Conservation (phyloP, 2,329 filamentous ascomycete species). For the Pseudocercospora macadamiae region DNA sequence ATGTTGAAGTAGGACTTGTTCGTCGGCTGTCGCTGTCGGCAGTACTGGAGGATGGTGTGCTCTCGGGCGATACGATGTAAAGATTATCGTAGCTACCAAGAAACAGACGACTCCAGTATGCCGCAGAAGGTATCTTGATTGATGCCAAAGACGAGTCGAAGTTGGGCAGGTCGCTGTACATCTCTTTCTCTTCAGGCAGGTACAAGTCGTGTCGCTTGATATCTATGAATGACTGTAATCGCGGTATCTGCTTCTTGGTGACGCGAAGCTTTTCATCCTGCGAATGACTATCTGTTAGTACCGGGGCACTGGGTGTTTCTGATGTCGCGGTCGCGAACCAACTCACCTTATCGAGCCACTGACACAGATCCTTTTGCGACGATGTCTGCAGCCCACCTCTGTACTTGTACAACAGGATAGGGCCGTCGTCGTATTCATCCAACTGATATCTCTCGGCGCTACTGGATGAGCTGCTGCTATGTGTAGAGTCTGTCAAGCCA, state of each 20-base stretch:
- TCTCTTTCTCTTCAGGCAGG: constrained; percentile 42
- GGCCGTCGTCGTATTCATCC: constrained; percentile 46
- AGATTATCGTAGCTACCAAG: constrained; percentile 51
- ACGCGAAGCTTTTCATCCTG: constrained; percentile 48
- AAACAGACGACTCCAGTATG: constrained; percentile 51
- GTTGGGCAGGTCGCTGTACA: constrained; percentile 42
- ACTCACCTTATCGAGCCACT: constrained; percentile 40
- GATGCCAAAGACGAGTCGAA: constrained; percentile 52
- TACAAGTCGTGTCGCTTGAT: constrained; percentile 52
- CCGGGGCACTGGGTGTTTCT: neutral
- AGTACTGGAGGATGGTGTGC: constrained; percentile 39
- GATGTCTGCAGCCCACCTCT: constrained; percentile 45
- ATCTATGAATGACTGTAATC: constrained; percentile 50
- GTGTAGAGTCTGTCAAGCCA: constrained; percentile 50
- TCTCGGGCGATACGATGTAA: constrained; percentile 53
- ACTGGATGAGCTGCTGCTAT: constrained; percentile 43
- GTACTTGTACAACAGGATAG: constrained; percentile 52
- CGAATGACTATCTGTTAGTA: constrained; percentile 3
- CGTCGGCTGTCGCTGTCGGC: constrained; percentile 34
- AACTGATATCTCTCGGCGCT: constrained; percentile 46
- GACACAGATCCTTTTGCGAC: constrained; percentile 50
- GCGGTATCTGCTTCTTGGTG: constrained; percentile 51
- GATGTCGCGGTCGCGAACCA: too few relatives aligned
- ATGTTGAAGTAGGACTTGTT: constrained; percentile 35
- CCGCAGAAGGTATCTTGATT: constrained; percentile 48